Conservation (phyloP, 805 yeast genomes). For the Lachancea thermotolerans region DNA sequence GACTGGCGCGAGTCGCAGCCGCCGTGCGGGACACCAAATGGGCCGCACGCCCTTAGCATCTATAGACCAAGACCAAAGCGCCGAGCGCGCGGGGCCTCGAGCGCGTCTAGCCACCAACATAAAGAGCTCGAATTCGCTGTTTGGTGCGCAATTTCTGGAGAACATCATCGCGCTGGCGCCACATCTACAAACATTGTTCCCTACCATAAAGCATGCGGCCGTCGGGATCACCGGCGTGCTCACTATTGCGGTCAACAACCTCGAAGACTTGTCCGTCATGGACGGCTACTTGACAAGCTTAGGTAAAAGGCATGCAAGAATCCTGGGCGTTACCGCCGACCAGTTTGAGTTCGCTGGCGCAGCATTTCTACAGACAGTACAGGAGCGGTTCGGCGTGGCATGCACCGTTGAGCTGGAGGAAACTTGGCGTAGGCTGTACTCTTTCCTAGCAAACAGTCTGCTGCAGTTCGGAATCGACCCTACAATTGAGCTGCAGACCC, state of each 20-base stretch:
- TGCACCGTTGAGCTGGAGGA: slow-evolving; percentile 58
- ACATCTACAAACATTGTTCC: slow-evolving; percentile 55
- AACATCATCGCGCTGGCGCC: slow-evolving; percentile 59
- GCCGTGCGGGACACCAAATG: background rate
- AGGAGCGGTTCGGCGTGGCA: slow-evolving; percentile 49
- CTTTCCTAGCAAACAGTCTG: slow-evolving; percentile 63
- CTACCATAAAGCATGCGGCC: slow-evolving; percentile 72
- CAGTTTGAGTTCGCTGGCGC: slow-evolving; percentile 69
- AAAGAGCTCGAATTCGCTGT: slow-evolving; percentile 43
- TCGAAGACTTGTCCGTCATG: slow-evolving; percentile 51
- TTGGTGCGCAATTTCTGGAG: slow-evolving; percentile 70
- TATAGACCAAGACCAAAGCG: too few relatives aligned
- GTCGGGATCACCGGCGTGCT: slow-evolving; percentile 73
- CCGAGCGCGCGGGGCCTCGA: background rate
- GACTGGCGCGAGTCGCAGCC: background rate
- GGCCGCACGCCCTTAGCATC: background rate
- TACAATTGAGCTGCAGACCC: slow-evolving; percentile 11
- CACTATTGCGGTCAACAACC: slow-evolving; percentile 55
- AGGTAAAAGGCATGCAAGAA: slow-evolving; percentile 70
- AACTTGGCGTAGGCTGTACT: slow-evolving; percentile 64
- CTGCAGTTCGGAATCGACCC: slow-evolving; percentile 44
- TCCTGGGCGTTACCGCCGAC: slow-evolving; percentile 62
- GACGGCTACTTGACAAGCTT: slow-evolving; percentile 54
- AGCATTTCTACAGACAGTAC: slow-evolving; percentile 60
- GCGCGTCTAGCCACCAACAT: slow-evolving; percentile 21